phyloP scores from a whole-genome alignment of 345 rosid genomes.

The Geranium brycei region DNA sequence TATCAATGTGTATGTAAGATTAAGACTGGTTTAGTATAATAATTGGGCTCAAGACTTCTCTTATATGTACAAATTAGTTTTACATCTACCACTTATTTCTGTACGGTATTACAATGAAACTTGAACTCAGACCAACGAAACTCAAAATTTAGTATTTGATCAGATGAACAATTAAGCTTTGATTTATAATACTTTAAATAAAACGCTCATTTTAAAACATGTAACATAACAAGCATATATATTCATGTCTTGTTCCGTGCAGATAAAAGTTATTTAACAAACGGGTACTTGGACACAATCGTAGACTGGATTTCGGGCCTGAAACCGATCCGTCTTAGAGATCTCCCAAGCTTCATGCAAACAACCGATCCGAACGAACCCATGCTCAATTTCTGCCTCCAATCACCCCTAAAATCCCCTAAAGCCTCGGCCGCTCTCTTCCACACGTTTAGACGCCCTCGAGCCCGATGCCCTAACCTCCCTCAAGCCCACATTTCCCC shows the following conservation, averaged over 20 bases:
- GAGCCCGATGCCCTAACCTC: conserved; percentile 3
- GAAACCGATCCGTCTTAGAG: conserved; percentile 11
- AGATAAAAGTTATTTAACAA: conserved; percentile 9
- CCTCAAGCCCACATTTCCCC: conserved; percentile 3
- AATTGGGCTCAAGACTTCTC: too few species aligned
- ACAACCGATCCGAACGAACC: conserved; percentile 8
- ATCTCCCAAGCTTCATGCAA: conserved; percentile 9
- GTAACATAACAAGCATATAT: too few species aligned
- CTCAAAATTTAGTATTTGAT: too few species aligned
- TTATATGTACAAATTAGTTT: too few species aligned
- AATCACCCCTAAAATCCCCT: conserved; percentile 1
- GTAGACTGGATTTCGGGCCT: conserved; percentile 14
- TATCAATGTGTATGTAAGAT: too few species aligned
- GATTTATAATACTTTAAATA: too few species aligned
- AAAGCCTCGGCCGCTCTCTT: conserved; percentile 1
- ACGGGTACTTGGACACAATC: conserved; percentile 8
- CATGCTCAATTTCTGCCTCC: conserved; percentile 11
- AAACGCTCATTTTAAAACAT: too few species aligned
- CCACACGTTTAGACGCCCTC: conserved; percentile 8
- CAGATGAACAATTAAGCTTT: too few species aligned
- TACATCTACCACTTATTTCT: too few species aligned
- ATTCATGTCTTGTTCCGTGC: conserved; percentile 1
- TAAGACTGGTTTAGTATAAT: too few species aligned
- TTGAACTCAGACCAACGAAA: too few species aligned
- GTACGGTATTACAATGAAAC: too few species aligned